Conservation (phyloP, 2,329 filamentous ascomycete species). For the Sarocladium brachiariae region DNA sequence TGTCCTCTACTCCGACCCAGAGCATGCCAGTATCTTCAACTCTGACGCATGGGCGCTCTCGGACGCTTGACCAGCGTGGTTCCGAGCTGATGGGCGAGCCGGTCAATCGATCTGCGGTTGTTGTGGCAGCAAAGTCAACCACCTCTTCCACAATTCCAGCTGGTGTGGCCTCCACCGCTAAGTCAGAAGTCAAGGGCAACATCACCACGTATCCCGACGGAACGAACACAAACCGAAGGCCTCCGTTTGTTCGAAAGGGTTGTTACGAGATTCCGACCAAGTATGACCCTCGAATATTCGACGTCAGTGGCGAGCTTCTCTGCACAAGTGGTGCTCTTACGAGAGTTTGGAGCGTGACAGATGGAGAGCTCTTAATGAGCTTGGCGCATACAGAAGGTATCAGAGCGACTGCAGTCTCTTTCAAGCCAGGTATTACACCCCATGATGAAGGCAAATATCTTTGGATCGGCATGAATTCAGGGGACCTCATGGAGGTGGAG, state of each 20-base stretch:
- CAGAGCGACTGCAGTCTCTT: slow-evolving; percentile 73
- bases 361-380: slow-evolving; percentile 75
- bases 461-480: slow-evolving; percentile 85
- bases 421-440: slow-evolving; percentile 73
- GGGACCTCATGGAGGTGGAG: slow-evolving; percentile 86
- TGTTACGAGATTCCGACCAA: slow-evolving; percentile 73
- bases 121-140: neutral
- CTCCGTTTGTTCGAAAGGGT: slow-evolving; percentile 66
- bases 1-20: slow-evolving; percentile 24
- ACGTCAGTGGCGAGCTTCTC: slow-evolving; percentile 79
- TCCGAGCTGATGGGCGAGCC: neutral
- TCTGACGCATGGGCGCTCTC: slow-evolving; percentile 24
- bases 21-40: slow-evolving; percentile 23
- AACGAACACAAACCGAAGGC: slow-evolving; percentile 75
- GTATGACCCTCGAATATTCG: slow-evolving; percentile 80
- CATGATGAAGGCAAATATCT: slow-evolving; percentile 74
- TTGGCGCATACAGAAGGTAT: slow-evolving; percentile 78
- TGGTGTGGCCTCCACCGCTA: neutral
- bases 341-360: slow-evolving; percentile 77
- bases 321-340: slow-evolving; percentile 85
- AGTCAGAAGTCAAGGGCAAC: slow-evolving; percentile 9
- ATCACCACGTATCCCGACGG: slow-evolving; percentile 71
- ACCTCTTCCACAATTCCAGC: slow-evolving; percentile 6
- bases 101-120: neutral
- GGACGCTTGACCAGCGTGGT: slow-evolving; percentile 27